Percentiles rank a stretch among this genome's conserved stretches.
Conservation (phyloP, 139 green algal species). For the Bryopsis sp. region DNA sequence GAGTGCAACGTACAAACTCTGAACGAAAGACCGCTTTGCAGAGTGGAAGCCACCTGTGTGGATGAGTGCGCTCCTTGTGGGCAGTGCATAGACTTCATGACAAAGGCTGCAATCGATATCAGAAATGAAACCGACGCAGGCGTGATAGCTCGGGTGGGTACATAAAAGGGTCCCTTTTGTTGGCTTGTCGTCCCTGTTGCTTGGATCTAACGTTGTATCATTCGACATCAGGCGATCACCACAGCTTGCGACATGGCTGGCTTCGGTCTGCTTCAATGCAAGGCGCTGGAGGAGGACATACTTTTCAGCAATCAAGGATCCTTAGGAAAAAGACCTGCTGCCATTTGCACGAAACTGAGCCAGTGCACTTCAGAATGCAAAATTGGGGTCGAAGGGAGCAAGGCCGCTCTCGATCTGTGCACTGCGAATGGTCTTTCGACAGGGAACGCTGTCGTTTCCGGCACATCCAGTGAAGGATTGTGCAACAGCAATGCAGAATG, state of each 20-base stretch:
- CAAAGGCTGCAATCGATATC: no score
- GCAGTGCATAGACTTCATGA: no score
- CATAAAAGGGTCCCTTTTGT: no score
- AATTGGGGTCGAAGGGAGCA: background rate
- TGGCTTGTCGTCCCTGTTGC: no score
- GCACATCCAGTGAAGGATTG: background rate
- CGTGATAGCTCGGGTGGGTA: no score
- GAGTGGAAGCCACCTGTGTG: no score
- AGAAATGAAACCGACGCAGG: no score
- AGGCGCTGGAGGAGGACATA: background rate
- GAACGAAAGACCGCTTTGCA: no score
- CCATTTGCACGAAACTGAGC: background rate
- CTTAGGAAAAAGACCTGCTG: background rate
- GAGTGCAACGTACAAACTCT: no score
- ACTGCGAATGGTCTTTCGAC: background rate
- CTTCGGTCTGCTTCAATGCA: background rate
- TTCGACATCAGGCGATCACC: background rate
- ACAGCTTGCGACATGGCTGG: background rate
- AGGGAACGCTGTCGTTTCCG: no score
- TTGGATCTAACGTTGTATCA: no score
- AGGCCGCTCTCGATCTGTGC: background rate
- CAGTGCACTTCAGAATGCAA: background rate
- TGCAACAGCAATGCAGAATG: background rate
- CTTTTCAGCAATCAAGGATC: background rate
- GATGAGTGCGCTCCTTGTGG: no score